Conservation (phyloP, 495 filamentous ascomycete species). For the Aspergillus diversus region DNA sequence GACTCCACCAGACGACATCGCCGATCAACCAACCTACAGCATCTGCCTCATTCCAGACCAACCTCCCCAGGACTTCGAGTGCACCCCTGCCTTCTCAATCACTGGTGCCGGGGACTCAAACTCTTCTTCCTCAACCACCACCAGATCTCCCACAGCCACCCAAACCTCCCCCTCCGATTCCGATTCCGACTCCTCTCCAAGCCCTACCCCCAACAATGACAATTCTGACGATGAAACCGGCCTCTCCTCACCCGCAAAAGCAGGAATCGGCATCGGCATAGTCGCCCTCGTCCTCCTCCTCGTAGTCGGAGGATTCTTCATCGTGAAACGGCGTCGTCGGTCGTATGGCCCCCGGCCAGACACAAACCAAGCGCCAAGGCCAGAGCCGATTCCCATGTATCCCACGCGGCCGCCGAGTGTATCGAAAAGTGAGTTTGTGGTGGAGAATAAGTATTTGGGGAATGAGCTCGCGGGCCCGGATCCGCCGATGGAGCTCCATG, state of each 20-base stretch:
- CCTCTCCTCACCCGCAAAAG: not conserved
- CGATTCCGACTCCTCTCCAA: not conserved
- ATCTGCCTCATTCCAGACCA: constrained; percentile 6
- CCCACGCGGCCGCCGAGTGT: no score
- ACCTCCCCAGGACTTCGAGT: not conserved
- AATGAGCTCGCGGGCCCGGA: no score
- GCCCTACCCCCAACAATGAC: no score
- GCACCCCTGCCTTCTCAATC: not conserved
- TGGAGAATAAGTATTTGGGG: no score
- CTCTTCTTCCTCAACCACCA: not conserved
- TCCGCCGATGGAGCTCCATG: no score
- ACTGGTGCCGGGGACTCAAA: not conserved
- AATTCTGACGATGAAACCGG: not conserved
- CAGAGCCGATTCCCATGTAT: no score
- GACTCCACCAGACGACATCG: not conserved
- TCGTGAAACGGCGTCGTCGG: not conserved
- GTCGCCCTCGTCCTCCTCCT: not conserved
- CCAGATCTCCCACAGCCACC: not conserved
- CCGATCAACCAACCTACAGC: not conserved
- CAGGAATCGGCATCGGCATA: not conserved
- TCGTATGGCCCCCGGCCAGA: no score
- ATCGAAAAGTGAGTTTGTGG: no score
- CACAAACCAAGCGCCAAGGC: no score
- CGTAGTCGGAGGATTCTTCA: not conserved
- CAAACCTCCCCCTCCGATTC: not conserved